Evolutionary conservation across 1,139 yeast genomes (phyloP).

Genomic region (Zygosaccharomyces sapae): DNA sequence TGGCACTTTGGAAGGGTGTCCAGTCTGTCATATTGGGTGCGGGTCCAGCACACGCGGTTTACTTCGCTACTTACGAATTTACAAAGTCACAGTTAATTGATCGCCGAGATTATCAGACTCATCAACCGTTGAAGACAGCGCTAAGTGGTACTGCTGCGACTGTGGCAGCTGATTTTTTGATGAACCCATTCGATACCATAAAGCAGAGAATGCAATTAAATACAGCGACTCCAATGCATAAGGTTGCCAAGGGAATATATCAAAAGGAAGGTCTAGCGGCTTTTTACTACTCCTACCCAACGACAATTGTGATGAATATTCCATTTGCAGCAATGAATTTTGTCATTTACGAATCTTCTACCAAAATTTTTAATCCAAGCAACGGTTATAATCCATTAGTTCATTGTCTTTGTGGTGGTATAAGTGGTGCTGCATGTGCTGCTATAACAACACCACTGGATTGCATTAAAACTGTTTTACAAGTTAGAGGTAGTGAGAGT

Average conservation of each 20-base stretch:
- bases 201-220: conserved; percentile 79
- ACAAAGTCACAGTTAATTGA: conserved; percentile 47
- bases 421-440: conserved; percentile 95
- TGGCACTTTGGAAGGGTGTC: conserved; percentile 91
- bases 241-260: conserved; percentile 49
- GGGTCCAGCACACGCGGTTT: conserved; percentile 99
- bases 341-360: conserved; percentile 83
- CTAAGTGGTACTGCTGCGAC: conserved; percentile 94
- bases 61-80: conserved; percentile 91
- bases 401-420: conserved; percentile 91
- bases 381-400: conserved; percentile 80
- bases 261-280: conserved; percentile 73
- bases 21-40: conserved; percentile 93
- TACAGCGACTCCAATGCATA: conserved; percentile 34
- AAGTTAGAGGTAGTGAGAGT: conserved; percentile 42
- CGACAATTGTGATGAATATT: conserved; percentile 86
- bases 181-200: conserved; percentile 96
- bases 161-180: conserved; percentile 84
- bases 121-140: conserved; percentile 70
- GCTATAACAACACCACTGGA: conserved; percentile 95
- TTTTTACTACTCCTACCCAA: conserved; percentile 90
- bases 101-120: conserved; percentile 33
- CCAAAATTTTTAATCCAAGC: conserved; percentile 72
- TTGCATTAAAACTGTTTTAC: conserved; percentile 88
- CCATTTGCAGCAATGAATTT: conserved; percentile 96